Evolutionary conservation across 495 filamentous ascomycete genomes (phyloP).

Genomic region (Delitschia confertaspora): DNA sequence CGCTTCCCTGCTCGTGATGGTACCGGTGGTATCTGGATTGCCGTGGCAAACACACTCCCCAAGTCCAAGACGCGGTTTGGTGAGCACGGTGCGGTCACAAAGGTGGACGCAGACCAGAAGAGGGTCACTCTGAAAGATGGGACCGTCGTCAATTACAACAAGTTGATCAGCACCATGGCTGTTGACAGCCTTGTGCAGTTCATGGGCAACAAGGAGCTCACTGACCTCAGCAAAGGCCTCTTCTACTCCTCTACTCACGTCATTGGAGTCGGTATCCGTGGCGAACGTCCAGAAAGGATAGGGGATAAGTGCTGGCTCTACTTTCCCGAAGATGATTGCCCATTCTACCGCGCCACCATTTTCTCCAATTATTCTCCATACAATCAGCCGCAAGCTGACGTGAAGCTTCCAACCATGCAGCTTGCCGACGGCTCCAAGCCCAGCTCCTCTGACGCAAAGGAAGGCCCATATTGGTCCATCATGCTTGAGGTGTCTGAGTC

Average conservation of each 20-base stretch:
- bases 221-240: slow-evolving; percentile 77
- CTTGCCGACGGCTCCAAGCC: slow-evolving; percentile 79
- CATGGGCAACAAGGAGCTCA: slow-evolving; percentile 78
- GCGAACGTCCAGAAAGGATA: slow-evolving; percentile 85
- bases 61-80: slow-evolving; percentile 87
- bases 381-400: slow-evolving; percentile 80
- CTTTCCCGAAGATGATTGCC: slow-evolving; percentile 98
- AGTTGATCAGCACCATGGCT: slow-evolving; percentile 92
- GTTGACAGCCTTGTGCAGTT: slow-evolving; percentile 81
- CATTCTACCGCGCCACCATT: slow-evolving; percentile 99
- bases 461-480: slow-evolving; percentile 98
- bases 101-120: slow-evolving; percentile 77
- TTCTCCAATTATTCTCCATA: slow-evolving; percentile 99
- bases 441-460: slow-evolving; percentile 54
- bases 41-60: slow-evolving; percentile 87
- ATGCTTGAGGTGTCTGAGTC: slow-evolving; percentile 99
- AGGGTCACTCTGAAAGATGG: slow-evolving; percentile 74
- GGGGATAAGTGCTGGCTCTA: slow-evolving; percentile 99
- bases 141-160: slow-evolving; percentile 83
- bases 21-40: slow-evolving; percentile 98
- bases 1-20: slow-evolving; percentile 92
- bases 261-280: slow-evolving; percentile 90
- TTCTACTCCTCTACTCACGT: slow-evolving; percentile 98
- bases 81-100: slow-evolving; percentile 70
- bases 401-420: slow-evolving; percentile 79